Evolutionary conservation across 2,329 filamentous ascomycete species (phyloP).

Genomic region (Sclerotinia sclerotiorum): DNA sequence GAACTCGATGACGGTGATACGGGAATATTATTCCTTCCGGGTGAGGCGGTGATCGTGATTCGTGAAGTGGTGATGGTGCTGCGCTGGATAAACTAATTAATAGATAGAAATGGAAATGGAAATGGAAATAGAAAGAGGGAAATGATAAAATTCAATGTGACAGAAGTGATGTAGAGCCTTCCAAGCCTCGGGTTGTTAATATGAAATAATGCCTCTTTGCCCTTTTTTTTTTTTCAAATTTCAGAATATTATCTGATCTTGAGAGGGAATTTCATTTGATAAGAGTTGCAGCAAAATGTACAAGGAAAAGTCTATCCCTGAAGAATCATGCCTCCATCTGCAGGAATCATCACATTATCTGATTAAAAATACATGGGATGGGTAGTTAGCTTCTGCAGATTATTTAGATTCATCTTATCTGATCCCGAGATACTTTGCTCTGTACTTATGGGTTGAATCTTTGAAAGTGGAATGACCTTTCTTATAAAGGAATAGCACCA

Average conservation of each 20-base stretch:
- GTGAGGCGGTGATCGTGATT: conserved; percentile 4
- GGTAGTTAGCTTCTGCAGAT: neutral
- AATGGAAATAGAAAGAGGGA: neutral
- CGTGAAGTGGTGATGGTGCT: neutral
- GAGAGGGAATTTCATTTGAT: neutral
- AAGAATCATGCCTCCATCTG: conserved; percentile 7
- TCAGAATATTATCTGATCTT: neutral
- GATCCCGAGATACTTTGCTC: conserved; percentile 10
- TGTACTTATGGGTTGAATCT: neutral
- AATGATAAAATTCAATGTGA: neutral
- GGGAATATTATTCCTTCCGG: neutral
- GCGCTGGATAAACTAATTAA: neutral
- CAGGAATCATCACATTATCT: conserved; percentile 9
- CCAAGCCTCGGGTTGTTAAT: no score
- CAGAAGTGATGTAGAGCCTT: neutral
- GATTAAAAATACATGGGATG: conserved; percentile 8
- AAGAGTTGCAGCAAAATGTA: conserved; percentile 5
- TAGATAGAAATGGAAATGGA: neutral
- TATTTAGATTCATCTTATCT: conserved; percentile 2
- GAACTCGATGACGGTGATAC: neutral
- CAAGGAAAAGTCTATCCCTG: conserved; percentile 6
- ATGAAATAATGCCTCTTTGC: no score
- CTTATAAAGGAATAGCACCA: neutral
- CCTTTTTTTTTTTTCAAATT: no score
- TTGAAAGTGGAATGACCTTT: neutral